Evolutionary conservation across 2,329 filamentous ascomycete species (phyloP).

Genomic region (Colletotrichum sp.): DNA sequence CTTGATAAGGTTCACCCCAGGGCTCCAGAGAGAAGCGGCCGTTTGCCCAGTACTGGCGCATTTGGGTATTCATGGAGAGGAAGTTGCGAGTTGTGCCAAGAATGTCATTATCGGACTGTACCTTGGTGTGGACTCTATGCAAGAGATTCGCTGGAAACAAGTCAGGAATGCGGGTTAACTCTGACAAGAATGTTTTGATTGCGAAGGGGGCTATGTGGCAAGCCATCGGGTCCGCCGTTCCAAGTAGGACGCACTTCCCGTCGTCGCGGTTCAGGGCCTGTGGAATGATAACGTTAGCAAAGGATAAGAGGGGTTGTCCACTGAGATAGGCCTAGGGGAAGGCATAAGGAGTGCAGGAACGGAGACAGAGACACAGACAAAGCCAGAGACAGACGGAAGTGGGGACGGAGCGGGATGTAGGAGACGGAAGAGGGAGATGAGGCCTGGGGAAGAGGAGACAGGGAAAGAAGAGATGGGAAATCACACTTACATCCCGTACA

Average conservation of each 20-base stretch:
- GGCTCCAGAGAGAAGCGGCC: not conserved
- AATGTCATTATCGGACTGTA: not conserved
- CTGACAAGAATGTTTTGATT: not conserved
- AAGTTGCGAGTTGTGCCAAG: not conserved
- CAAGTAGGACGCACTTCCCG: not conserved
- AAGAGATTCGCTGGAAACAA: not conserved
- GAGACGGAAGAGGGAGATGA: not conserved
- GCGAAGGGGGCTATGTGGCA: not conserved
- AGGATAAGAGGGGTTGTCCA: not conserved
- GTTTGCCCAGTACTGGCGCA: not conserved
- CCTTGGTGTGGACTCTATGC: not conserved
- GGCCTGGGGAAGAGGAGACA: not conserved
- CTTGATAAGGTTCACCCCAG: not conserved
- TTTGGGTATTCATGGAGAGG: not conserved
- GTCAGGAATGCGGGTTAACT: not conserved
- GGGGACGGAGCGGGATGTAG: not conserved
- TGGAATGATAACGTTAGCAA: not conserved
- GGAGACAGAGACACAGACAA: not conserved
- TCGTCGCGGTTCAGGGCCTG: not conserved
- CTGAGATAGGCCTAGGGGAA: not conserved
- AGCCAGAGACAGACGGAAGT: not conserved
- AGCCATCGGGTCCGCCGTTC: not conserved
- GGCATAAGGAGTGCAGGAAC: not conserved
- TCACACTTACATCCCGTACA: not conserved
- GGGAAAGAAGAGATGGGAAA: not conserved